Conservation (phyloP, 2,329 filamentous ascomycete species). For the Microsporum audouinii region DNA sequence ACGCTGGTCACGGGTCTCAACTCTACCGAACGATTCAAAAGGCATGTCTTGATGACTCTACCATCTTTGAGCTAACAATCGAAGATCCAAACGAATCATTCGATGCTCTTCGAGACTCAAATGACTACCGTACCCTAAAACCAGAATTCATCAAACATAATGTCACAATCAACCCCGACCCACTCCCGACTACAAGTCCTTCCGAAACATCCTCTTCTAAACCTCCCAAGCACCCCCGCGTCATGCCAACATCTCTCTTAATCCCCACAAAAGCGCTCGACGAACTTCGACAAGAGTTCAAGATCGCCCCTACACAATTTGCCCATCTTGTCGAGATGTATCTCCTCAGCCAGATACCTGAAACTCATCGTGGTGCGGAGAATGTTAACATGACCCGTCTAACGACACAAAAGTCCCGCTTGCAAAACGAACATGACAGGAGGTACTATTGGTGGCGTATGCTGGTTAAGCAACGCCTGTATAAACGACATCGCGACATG, state of each 20-base stretch:
- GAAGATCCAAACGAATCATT: constrained; percentile 77
- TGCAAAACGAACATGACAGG: constrained; percentile 45
- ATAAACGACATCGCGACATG: constrained; percentile 48
- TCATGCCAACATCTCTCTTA: constrained; percentile 42
- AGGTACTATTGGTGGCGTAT: constrained; percentile 56
- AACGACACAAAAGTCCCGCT: constrained; percentile 34
- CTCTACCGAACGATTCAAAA: constrained; percentile 74
- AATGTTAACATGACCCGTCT: constrained; percentile 43
- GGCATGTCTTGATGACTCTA: constrained; percentile 53
- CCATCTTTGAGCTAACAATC: constrained; percentile 73
- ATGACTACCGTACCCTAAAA: constrained; percentile 47
- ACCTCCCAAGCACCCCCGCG: constrained; percentile 25
- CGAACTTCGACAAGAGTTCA: constrained; percentile 41
- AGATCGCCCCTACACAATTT: constrained; percentile 52
- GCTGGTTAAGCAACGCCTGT: constrained; percentile 52
- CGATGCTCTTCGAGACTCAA: constrained; percentile 52
- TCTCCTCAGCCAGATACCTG: constrained; percentile 46
- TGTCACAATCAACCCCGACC: constrained; percentile 38
- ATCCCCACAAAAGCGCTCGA: constrained; percentile 42
- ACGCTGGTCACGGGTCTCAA: constrained; percentile 62
- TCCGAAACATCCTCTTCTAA: background rate
- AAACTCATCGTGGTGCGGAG: constrained; percentile 36
- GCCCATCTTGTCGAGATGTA: constrained; percentile 52
- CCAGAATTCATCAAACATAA: constrained; percentile 39
- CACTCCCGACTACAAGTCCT: constrained; percentile 23